Evolutionary conservation across 2,329 filamentous ascomycete species (phyloP), one percentile per base, ranked within the genome.

Genomic region (Chaetomium sp.): DNA sequence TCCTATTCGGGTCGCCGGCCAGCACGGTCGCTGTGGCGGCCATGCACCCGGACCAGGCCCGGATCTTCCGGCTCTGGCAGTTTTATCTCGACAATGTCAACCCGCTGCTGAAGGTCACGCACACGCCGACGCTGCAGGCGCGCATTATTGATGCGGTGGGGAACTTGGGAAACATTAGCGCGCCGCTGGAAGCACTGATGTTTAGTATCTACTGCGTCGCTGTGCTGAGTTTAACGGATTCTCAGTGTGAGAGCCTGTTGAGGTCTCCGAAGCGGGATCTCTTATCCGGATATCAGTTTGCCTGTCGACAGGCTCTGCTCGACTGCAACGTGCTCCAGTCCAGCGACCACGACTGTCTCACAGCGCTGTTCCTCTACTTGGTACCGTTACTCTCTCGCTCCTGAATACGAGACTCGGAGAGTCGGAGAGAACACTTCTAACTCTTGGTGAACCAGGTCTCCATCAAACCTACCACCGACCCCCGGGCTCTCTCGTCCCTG

Each of bases 61-160:
- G 76, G 0, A 75, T 79, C 6, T 76, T 80, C 55, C 65, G 69
- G 32, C 67, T 80, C 0, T 85, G 82, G 80, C 80, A 84, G 62
- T 68, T 76, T 0, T 85, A 80, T 59, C 67, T 84, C 0, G 75
- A 82, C 34, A 81, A 82, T 42, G 75, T 84, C 50, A 73, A 85
- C 59, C 81, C 81, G 0, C 60, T 85, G 2, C 67, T 84, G n/a
- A 84, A 82, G 52, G 71, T 84, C 38, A 78, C 79, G 0, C 82
- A 85, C 60, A 74, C 75, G 0, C 80, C 81, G 0, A 81, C 67
- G 1, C 62, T 84, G 0, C 81, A 85, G 58, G 61, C 64, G 1
- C 74, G 72, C 3, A 74, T 85, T 5, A 72, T 84, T 10, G 74
- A 80, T 14, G 79, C 77, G 1, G 70, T 69, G 0, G 67, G 71